Conservation (phyloP, 768 basidiomycete species). For the Porpolomopsis calyptriformis region DNA sequence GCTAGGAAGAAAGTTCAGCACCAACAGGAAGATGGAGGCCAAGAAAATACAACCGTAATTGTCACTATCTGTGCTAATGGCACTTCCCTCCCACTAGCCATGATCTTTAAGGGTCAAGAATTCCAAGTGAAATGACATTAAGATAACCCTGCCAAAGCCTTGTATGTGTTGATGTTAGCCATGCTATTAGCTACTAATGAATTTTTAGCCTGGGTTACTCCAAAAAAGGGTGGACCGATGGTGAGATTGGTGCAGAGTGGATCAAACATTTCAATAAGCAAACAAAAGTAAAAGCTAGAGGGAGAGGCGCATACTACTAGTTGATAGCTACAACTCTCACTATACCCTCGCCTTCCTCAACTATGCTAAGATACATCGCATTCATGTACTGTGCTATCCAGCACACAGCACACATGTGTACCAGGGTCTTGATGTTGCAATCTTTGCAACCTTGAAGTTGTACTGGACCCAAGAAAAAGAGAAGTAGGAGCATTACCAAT, state of each 20-base stretch:
- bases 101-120: slow-evolving; percentile 25
- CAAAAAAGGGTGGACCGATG: slow-evolving; percentile 18
- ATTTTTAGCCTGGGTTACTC: neutral
- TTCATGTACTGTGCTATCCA: slow-evolving; percentile 22
- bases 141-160: slow-evolving; percentile 18
- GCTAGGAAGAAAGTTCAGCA: slow-evolving; percentile 16
- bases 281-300: slow-evolving; percentile 14
- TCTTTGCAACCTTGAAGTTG: slow-evolving; percentile 11
- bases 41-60: slow-evolving; percentile 32
- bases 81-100: slow-evolving; percentile 16
- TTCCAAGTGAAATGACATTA: slow-evolving; percentile 20
- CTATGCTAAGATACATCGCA: slow-evolving; percentile 19
- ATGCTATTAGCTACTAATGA: no score
- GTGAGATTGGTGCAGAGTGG: slow-evolving; percentile 16
- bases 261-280: slow-evolving; percentile 22
- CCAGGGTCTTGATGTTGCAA: slow-evolving; percentile 15
- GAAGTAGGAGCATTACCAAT: slow-evolving; percentile 9
- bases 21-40: slow-evolving; percentile 22
- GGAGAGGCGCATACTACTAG: slow-evolving; percentile 20
- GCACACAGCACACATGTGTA: slow-evolving; percentile 18
- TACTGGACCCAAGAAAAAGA: slow-evolving; percentile 12
- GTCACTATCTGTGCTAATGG: slow-evolving; percentile 33
- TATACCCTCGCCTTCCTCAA: slow-evolving; percentile 18
- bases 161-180: no score
- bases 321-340: slow-evolving; percentile 32